phyloP scores from a whole-genome alignment of 352 stramenopile species.

The Elongisporangium senticosum region DNA sequence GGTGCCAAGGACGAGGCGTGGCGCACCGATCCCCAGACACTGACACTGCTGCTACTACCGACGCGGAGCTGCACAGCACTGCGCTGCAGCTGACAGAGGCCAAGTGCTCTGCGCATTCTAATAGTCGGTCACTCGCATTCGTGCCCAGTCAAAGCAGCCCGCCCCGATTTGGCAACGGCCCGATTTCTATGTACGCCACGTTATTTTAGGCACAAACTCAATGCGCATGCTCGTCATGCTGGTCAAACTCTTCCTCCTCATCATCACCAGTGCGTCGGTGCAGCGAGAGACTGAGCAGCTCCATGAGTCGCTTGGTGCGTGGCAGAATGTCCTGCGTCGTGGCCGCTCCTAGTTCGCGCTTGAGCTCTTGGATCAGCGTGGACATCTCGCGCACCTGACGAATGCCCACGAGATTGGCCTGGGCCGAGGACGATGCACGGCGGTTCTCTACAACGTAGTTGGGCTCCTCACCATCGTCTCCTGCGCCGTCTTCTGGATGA shows the following conservation, averaged over 20 bases:
- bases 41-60: background rate
- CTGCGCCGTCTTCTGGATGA: slow-evolving; percentile 1
- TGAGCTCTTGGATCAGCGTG: slow-evolving; percentile 61
- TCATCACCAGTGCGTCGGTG: slow-evolving; percentile 23
- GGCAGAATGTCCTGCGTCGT: slow-evolving; percentile 75
- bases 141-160: background rate
- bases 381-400: slow-evolving; percentile 72
- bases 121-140: background rate
- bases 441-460: slow-evolving; percentile 70
- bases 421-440: slow-evolving; percentile 5
- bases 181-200: background rate
- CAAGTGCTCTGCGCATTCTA: background rate
- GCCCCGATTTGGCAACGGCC: background rate
- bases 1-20: background rate
- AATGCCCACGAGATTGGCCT: slow-evolving; percentile 41
- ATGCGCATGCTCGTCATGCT: too few relatives aligned
- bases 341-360: slow-evolving; percentile 66
- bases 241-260: slow-evolving; percentile 4
- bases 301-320: slow-evolving; percentile 73
- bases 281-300: slow-evolving; percentile 72
- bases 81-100: background rate
- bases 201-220: background rate
- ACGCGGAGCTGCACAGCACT: background rate
- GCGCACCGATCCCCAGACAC: background rate
- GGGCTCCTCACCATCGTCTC: slow-evolving; percentile 7